Conservation (phyloP, 73 alveolate genomes). For the Effrenium voratum region DNA sequence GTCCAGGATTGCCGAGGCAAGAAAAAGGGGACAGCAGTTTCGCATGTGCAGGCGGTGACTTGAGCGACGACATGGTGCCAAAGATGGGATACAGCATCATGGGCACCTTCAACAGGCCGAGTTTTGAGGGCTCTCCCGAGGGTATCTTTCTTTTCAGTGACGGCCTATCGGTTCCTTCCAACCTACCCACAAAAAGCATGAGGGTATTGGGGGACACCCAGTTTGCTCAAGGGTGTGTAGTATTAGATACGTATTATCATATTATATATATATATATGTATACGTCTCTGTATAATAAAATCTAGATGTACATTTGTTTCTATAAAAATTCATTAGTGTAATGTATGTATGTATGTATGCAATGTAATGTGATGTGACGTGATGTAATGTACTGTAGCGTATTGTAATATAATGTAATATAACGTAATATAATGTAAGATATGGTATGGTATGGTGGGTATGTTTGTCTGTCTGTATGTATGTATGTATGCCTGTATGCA, state of each 20-base stretch:
- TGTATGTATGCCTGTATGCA: too few relatives aligned
- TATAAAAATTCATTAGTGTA: neutral
- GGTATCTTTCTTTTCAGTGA: neutral
- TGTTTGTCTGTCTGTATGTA: too few relatives aligned
- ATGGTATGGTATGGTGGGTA: too few relatives aligned
- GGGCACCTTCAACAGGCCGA: constrained; percentile 83
- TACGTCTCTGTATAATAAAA: neutral
- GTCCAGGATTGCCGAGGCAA: too few relatives aligned
- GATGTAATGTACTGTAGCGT: too few relatives aligned
- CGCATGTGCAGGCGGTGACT: constrained; percentile 64
- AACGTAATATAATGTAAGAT: too few relatives aligned
- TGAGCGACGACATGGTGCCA: constrained; percentile 74
- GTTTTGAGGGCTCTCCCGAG: neutral
- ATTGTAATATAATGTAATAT: too few relatives aligned
- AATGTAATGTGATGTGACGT: too few relatives aligned
- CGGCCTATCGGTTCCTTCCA: neutral
- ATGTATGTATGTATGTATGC: too few relatives aligned
- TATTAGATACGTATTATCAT: neutral
- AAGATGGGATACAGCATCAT: constrained; percentile 82
- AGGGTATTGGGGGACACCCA: neutral
- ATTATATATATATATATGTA: neutral
- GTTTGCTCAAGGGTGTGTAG: neutral
- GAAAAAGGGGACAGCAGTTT: too few relatives aligned
- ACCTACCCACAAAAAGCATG: neutral
- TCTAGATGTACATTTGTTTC: neutral